Base-by-base conservation (phyloP, 1,284 basidiomycete genomes). In the Mycena sp. region DNA sequence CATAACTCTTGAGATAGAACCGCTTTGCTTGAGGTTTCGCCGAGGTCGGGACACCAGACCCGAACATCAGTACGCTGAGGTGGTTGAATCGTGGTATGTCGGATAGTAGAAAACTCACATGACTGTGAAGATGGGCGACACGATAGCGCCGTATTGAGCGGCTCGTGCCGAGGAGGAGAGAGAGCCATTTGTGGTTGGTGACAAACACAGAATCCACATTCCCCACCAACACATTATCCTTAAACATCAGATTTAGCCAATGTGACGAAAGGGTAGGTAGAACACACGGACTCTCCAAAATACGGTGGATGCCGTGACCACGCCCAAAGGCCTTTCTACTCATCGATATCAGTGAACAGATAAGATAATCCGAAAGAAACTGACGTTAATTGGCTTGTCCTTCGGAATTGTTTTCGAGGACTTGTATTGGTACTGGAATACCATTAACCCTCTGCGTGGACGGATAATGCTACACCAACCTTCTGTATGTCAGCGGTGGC, bases 191-290 rank as follows among this genome's bases (percentile, higher is more conserved):
- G 79, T 81, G 2, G 84, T 81, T 0, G 88, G 87, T 6, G 88
- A 86, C 19, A 90, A 76, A 59, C 84, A 85, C 2, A 91, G 74
- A 21, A 85, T 81, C 86, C 88, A 92, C 23, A 91, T 84, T 2
- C 89, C 89, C 88, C 89, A 91, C 85, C 89, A 90, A 66, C 89
- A 87, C 45, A 88, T 72, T 63, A 91, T 91, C 72, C 86, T 87
- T 61, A 2, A n/a, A 51, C 16, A 41, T 6, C n/a, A 30, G n/a
- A n/a, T 44, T 46, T 40, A 46, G 52, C 28, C 48, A 26, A 30
- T 29, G n/a, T 12, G n/a, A 7, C 46, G 43, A 41, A 44, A 17
- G 44, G 21, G 30, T n/a, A n/a, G 17, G 25, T 17, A 44, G 32
- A 65, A 38, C 10, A 14, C 2, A 80, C 84, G 73, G 72, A 88